These are phyloP conservation scores for Paecilomyces niveus DNA, from an alignment of 2,329 filamentous ascomycete species.

Conservation along the genomic window DNA sequence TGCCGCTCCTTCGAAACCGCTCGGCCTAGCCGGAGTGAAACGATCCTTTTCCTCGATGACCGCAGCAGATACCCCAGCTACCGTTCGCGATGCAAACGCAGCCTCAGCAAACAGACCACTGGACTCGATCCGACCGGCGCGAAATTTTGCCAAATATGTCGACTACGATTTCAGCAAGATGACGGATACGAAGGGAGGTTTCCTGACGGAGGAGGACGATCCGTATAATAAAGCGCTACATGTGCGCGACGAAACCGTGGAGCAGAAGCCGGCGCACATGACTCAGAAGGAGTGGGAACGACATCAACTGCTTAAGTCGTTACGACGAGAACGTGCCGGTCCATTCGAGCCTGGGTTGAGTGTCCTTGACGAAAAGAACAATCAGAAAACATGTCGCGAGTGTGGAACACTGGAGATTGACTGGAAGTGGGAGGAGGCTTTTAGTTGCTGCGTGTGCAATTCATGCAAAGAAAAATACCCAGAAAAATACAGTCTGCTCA, in stretches of 20 bases:
- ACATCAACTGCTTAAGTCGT: conserved; percentile 63
- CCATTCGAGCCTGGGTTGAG: conserved; percentile 88
- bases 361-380: conserved; percentile 56
- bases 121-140: conserved; percentile 61
- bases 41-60: conserved; percentile 62
- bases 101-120: conserved; percentile 31
- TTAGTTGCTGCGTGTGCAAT: conserved; percentile 67
- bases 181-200: conserved; percentile 96
- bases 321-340: conserved; percentile 68
- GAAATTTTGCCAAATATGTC: conserved; percentile 88
- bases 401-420: conserved; percentile 83
- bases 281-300: conserved; percentile 87
- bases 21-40: conserved; percentile 58
- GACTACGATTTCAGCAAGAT: conserved; percentile 98
- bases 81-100: conserved; percentile 57
- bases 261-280: conserved; percentile 78
- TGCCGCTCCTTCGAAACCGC: conserved; percentile 25
- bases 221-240: conserved; percentile 76
- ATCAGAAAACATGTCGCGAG: conserved; percentile 71
- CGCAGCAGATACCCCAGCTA: conserved; percentile 44
- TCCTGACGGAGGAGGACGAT: conserved; percentile 84
- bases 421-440: conserved; percentile 87
- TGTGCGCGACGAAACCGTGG: conserved; percentile 42
- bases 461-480: conserved; percentile 82
- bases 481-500: conserved; percentile 90